Evolutionary conservation across 2,329 filamentous ascomycete species (phyloP).

Genomic region (Colletotrichum abscissum): DNA sequence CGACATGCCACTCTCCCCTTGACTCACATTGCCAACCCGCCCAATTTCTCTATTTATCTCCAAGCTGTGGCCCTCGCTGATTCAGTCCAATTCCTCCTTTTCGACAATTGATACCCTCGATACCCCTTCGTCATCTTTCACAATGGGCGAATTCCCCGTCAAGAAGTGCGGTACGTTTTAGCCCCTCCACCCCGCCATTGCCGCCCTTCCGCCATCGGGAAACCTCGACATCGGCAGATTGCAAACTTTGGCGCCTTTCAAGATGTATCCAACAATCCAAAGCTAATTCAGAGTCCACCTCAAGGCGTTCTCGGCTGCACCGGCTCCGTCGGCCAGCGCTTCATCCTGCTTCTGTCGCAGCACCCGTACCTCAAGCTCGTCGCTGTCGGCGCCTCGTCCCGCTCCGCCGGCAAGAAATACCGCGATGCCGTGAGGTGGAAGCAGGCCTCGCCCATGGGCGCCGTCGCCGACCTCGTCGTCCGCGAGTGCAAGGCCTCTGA

Average conservation of each 20-base stretch:
- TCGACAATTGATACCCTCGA: conserved; percentile 15
- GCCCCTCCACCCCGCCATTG: conserved; percentile 34
- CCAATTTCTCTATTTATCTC: conserved; percentile 2
- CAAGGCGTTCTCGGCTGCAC: conserved; percentile 87
- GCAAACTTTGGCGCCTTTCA: conserved; percentile 14
- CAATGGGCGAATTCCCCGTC: conserved; percentile 57
- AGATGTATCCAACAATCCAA: background rate
- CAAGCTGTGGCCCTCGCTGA: background rate
- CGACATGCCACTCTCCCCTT: conserved; percentile 27
- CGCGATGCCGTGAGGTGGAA: conserved; percentile 96
- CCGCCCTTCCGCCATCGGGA: conserved; percentile 25
- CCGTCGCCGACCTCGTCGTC: conserved; percentile 84
- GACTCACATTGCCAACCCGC: conserved; percentile 32
- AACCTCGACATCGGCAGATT: background rate
- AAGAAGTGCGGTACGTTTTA: conserved; percentile 68
- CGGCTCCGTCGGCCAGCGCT: conserved; percentile 93
- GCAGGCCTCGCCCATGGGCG: conserved; percentile 85
- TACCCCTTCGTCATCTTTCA: background rate
- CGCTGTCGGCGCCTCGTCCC: conserved; percentile 88
- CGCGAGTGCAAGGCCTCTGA: conserved; percentile 85
- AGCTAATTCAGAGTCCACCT: background rate
- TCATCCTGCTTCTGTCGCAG: conserved; percentile 89
- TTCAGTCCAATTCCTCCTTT: background rate
- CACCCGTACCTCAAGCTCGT: conserved; percentile 90
- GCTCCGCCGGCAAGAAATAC: conserved; percentile 94